These are phyloP conservation scores for Primulina eburnea DNA, from an alignment of 257 asterid genomes.

Conservation along the genomic window DNA sequence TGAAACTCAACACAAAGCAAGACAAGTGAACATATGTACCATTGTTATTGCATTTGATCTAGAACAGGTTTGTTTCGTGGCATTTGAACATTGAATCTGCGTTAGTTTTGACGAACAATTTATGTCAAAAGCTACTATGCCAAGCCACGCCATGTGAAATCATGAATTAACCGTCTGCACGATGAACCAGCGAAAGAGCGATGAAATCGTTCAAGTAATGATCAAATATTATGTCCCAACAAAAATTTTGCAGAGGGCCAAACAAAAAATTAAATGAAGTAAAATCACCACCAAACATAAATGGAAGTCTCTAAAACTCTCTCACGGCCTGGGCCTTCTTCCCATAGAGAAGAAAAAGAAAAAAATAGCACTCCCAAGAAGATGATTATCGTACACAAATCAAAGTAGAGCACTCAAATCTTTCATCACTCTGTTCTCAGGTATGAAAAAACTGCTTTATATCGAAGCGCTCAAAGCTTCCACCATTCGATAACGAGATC, in stretches of 20 bases:
- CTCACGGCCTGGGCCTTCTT: background rate
- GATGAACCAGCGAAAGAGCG: background rate
- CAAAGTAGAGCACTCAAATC: conserved; percentile 39
- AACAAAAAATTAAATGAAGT: background rate
- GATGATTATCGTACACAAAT: conserved; percentile 43
- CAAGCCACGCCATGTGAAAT: background rate
- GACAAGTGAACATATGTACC: conserved; percentile 1
- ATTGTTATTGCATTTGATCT: background rate
- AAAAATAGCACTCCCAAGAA: conserved; percentile 26
- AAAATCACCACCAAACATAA: background rate
- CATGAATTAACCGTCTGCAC: background rate
- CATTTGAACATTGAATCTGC: background rate
- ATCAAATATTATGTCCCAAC: background rate
- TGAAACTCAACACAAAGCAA: conserved; percentile 27
- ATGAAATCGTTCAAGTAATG: background rate
- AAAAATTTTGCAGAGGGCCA: background rate
- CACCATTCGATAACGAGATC: conserved; percentile 33
- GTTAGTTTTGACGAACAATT: background rate
- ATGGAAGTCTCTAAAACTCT: background rate
- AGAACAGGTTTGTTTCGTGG: background rate
- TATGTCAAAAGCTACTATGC: too few relatives aligned
- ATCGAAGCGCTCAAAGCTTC: conserved; percentile 36
- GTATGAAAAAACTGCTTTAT: conserved; percentile 7
- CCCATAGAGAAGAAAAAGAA: conserved; percentile 8
- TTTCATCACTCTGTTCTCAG: conserved; percentile 25